A percentile compares a stretch with the other conserved stretches of the same genome.
Evolutionary conservation across 805 yeast genomes (phyloP).

Genomic region (Nakazawaea pomicola): DNA sequence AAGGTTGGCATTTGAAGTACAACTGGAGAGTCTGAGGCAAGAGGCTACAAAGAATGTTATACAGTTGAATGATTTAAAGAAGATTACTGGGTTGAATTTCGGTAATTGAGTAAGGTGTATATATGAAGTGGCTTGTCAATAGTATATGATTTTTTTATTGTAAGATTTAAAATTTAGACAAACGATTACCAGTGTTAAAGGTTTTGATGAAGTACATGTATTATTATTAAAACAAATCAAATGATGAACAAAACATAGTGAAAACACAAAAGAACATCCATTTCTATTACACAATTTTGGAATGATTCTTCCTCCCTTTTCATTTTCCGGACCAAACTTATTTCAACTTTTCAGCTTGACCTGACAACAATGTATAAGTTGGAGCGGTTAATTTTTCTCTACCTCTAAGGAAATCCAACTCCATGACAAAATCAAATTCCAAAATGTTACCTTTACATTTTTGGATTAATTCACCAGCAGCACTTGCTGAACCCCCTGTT

Average conservation of each 20-base stretch:
- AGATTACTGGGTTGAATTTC: slow-evolving; percentile 19
- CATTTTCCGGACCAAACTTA: background rate
- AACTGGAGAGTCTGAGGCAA: slow-evolving; percentile 18
- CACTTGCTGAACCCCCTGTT: slow-evolving; percentile 94
- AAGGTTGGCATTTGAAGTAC: slow-evolving; percentile 38
- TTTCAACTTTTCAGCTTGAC: slow-evolving; percentile 57
- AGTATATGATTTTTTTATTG: no score
- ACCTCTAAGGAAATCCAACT: slow-evolving; percentile 91
- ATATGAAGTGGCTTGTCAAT: background rate
- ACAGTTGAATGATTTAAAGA: slow-evolving; percentile 28
- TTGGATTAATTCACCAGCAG: slow-evolving; percentile 82
- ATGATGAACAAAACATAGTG: background rate
- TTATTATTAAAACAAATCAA: background rate
- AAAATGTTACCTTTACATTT: slow-evolving; percentile 65
- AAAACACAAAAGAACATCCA: background rate
- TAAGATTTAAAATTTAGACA: no score
- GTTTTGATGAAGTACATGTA: slow-evolving; percentile 1
- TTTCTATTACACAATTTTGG: no score
- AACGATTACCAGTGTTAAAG: no score
- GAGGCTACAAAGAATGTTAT: slow-evolving; percentile 30
- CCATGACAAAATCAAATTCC: slow-evolving; percentile 88
- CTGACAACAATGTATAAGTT: slow-evolving; percentile 82
- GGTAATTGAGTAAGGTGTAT: background rate
- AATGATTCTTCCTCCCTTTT: no score
- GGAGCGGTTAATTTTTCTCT: slow-evolving; percentile 82